Conservation (phyloP, 805 yeast genomes). For the Yueomyces sinensis region DNA sequence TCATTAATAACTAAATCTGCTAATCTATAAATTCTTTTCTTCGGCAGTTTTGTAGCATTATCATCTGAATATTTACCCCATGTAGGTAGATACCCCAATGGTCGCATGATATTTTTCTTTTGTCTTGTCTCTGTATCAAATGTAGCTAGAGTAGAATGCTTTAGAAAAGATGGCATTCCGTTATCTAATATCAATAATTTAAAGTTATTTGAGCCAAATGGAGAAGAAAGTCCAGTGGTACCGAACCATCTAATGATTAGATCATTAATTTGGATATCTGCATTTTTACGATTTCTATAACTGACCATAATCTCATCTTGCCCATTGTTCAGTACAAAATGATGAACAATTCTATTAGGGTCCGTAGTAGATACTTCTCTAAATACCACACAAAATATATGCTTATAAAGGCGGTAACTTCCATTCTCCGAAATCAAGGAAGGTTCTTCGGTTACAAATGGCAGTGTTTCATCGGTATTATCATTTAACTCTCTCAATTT, state of each 20-base stretch:
- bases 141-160: slow-evolving; percentile 8
- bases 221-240: slow-evolving; percentile 24
- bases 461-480: neutral
- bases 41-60: slow-evolving; percentile 15
- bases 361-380: slow-evolving; percentile 9
- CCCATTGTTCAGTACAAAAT: slow-evolving; percentile 19
- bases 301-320: slow-evolving; percentile 20
- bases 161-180: slow-evolving; percentile 21
- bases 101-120: slow-evolving; percentile 5
- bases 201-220: slow-evolving; percentile 24
- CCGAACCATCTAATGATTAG: slow-evolving; percentile 30
- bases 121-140: slow-evolving; percentile 4
- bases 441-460: neutral
- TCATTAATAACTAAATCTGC: slow-evolving; percentile 18
- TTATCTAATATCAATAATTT: slow-evolving; percentile 25
- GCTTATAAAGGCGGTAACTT: slow-evolving; percentile 10
- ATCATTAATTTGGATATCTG: slow-evolving; percentile 21
- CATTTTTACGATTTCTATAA: slow-evolving; percentile 19
- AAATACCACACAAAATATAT: slow-evolving; percentile 24
- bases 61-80: slow-evolving; percentile 21
- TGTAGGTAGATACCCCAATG: slow-evolving; percentile 14
- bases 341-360: slow-evolving; percentile 18
- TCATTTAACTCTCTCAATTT: neutral
- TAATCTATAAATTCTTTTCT: slow-evolving; percentile 13
- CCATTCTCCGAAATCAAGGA: slow-evolving; percentile 2